Conservation (phyloP, 805 yeast genomes). For the Maudiozyma bulderi region DNA sequence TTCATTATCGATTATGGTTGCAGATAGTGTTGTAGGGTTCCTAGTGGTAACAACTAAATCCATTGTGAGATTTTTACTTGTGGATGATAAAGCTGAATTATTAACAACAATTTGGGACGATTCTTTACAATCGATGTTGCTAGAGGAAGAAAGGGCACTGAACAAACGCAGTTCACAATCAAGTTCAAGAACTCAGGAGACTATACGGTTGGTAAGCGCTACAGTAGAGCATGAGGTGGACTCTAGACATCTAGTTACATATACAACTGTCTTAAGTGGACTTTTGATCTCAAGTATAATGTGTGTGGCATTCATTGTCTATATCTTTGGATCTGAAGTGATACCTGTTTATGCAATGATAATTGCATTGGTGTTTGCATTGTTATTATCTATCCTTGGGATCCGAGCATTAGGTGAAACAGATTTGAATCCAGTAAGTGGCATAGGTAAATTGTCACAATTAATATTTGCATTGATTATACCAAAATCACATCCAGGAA, state of each 20-base stretch:
- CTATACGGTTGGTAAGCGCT: conserved; percentile 24
- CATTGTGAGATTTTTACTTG: conserved; percentile 18
- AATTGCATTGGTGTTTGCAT: conserved; percentile 63
- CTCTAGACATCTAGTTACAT: conserved; percentile 40
- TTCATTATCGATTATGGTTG: conserved; percentile 85
- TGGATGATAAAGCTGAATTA: conserved; percentile 17
- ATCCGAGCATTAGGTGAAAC: conserved; percentile 95
- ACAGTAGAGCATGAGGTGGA: conserved; percentile 33
- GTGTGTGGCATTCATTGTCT: conserved; percentile 55
- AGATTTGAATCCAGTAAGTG: conserved; percentile 92
- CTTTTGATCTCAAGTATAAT: conserved; percentile 53
- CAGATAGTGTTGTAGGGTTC: conserved; percentile 80
- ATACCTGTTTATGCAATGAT: conserved; percentile 65
- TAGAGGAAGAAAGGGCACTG: conserved; percentile 26
- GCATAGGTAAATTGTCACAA: conserved; percentile 91
- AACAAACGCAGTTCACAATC: conserved; percentile 11
- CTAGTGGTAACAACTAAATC: conserved; percentile 48
- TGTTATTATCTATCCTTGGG: conserved; percentile 73
- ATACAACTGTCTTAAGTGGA: conserved; percentile 46
- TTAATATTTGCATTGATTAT: conserved; percentile 73
- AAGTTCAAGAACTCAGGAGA: conserved; percentile 12
- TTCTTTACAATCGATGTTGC: conserved; percentile 24
- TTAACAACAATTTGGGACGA: conserved; percentile 22
- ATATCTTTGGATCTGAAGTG: conserved; percentile 53
- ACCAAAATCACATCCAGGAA: conserved; percentile 67